phyloP scores from a whole-genome alignment of 2,329 filamentous ascomycete genomes.

The Exophiala sideris region DNA sequence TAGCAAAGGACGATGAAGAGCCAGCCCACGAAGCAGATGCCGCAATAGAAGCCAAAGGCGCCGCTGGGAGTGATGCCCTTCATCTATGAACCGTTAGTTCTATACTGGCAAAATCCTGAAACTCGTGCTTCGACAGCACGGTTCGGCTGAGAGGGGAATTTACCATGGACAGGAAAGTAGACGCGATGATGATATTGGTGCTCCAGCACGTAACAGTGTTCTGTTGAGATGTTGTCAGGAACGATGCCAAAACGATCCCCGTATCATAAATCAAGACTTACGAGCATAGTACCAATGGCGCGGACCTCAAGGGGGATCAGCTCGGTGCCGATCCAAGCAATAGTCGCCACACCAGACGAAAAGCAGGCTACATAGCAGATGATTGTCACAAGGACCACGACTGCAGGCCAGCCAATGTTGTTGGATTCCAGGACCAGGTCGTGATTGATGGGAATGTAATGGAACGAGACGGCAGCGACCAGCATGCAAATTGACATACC shows the following conservation, averaged over 20 bases:
- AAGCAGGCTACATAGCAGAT: constrained; percentile 82
- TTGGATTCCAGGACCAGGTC: constrained; percentile 17
- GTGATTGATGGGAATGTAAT: constrained; percentile 47
- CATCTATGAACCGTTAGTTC: constrained; percentile 48
- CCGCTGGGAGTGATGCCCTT: constrained; percentile 66
- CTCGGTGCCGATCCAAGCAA: constrained; percentile 94
- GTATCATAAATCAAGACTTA: neutral
- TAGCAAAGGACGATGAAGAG: constrained; percentile 68
- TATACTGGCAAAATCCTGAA: no score
- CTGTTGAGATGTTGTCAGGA: neutral
- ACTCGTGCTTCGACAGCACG: no score
- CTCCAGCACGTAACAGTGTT: constrained; percentile 78
- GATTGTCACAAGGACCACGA: constrained; percentile 68
- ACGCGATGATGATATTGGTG: constrained; percentile 77
- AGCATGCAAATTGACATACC: constrained; percentile 75
- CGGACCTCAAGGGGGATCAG: constrained; percentile 71
- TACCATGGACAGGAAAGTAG: constrained; percentile 75
- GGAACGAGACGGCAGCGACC: constrained; percentile 70
- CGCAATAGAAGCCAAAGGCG: constrained; percentile 76
- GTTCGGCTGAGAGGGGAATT: no score
- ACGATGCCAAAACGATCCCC: no score
- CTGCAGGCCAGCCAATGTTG: constrained; percentile 32
- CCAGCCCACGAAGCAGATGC: constrained; percentile 67
- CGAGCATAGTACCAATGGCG: constrained; percentile 58
- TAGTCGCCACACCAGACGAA: constrained; percentile 81